Evolutionary conservation across 2,329 filamentous ascomycete genomes (phyloP).

Genomic region (Calonectria pseudoturangicola): DNA sequence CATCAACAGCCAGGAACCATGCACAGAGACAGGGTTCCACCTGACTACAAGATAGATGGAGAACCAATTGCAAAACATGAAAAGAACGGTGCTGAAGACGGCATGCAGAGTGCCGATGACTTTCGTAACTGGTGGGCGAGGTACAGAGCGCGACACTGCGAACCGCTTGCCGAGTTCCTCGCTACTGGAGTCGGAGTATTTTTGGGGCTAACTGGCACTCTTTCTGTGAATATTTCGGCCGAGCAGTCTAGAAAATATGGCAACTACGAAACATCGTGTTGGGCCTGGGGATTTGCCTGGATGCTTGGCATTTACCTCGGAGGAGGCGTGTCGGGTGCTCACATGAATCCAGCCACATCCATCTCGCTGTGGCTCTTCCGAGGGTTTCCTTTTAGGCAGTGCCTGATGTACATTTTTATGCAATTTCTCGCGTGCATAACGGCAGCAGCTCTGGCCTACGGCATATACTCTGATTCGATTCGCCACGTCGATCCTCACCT

Average conservation of each 20-base stretch:
- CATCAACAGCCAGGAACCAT: not conserved
- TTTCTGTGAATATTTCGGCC: not conserved
- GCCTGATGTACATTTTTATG: not conserved
- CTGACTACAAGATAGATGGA: not conserved
- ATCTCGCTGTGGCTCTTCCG: not conserved
- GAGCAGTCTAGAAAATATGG: not conserved
- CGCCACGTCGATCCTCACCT: slow-evolving; percentile 3
- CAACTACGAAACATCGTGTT: not conserved
- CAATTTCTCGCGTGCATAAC: not conserved
- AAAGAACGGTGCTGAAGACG: not conserved
- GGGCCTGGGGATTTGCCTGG: slow-evolving; percentile 4
- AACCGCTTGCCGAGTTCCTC: not conserved
- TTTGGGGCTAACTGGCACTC: not conserved
- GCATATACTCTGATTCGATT: not conserved
- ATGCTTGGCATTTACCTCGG: slow-evolving; percentile 9
- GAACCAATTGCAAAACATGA: not conserved
- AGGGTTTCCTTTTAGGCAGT: not conserved
- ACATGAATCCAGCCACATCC: slow-evolving; percentile 4
- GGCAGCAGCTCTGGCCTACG: not conserved
- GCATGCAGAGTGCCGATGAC: not conserved
- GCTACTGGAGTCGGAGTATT: not conserved
- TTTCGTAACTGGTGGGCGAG: not conserved
- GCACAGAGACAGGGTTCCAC: not conserved
- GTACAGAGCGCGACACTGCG: not conserved
- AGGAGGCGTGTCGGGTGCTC: slow-evolving; percentile 1